Percentiles rank a stretch among this genome's conserved stretches.
phyloP scores from a whole-genome alignment of 345 rosid species.

The Hibiscus syriacus region DNA sequence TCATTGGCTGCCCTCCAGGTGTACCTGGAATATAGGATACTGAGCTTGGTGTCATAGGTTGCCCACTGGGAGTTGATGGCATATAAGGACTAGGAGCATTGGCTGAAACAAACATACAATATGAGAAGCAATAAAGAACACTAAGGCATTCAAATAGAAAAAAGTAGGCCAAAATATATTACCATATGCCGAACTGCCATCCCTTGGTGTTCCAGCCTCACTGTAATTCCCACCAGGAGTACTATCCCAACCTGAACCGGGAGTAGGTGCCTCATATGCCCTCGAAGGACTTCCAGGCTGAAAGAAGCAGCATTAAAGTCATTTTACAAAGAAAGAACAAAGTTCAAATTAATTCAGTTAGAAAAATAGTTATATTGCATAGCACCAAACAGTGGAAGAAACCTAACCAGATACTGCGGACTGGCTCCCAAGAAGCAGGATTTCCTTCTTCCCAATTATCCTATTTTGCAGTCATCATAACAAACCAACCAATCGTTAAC shows the following conservation, averaged over 20 bases:
- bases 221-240: slow-evolving; percentile 89
- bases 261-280: slow-evolving; percentile 89
- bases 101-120: slow-evolving; percentile 33
- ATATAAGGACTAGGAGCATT: slow-evolving; percentile 94
- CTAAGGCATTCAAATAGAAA: neutral
- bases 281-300: slow-evolving; percentile 96
- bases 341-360: neutral
- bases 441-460: slow-evolving; percentile 97
- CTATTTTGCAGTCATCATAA: slow-evolving; percentile 24
- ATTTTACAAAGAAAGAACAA: neutral
- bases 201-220: slow-evolving; percentile 92
- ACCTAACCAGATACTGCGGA: slow-evolving; percentile 78
- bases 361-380: neutral
- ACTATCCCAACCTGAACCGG: slow-evolving; percentile 87
- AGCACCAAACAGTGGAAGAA: neutral
- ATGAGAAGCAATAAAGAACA: neutral
- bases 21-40: slow-evolving; percentile 81
- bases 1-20: slow-evolving; percentile 99
- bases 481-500: neutral
- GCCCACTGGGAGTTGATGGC: slow-evolving; percentile 89
- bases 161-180: slow-evolving; percentile 18
- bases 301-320: slow-evolving; percentile 3
- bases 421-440: slow-evolving; percentile 38
- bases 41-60: slow-evolving; percentile 89
- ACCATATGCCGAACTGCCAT: slow-evolving; percentile 57